Base-by-base conservation (phyloP, 345 rosid genomes). In the Nephelium lappaceum region DNA sequence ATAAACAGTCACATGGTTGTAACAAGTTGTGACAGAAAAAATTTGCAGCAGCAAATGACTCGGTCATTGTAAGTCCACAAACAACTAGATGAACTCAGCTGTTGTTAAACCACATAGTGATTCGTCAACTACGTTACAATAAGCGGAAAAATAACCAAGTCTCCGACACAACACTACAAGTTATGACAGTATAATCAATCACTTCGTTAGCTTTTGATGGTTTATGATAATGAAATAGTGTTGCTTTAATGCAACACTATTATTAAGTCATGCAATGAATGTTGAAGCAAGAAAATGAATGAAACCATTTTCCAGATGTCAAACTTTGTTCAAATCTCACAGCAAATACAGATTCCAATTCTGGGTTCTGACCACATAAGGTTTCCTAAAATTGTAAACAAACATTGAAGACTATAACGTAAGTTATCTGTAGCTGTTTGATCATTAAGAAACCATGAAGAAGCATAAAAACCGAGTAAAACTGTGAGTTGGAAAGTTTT, bases 291-390 rank as follows among this genome's bases (percentile, higher is more conserved):
- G 24, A 58, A 21, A 8, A 49, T 51, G 57, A 51, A 51, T 5
- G 5, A 51, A 16, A 15, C 55, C 18, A 11, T 45, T 24, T 41
- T 0, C 25, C 3, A 62, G 19, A 42, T 42, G 0, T 19, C 51
- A 53, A 49, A 38, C 65, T 76, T 76, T 67, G 53, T 76, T 75
- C 79, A 38, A 7, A 19, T 23, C 1, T 61, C 25, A 38, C 1
- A 16, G 25, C 39, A 51, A 51, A 24, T 6, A 53, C 2, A 23
- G 15, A 53, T 24, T 21, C 8, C 58, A 43, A 2, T 66, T 66
- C 69, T 1, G 24, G 39, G 5, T n/a, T 18, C 39, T 31, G 27
- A n/a, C 39, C 51, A 66, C 11, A 18, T 3, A 62, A 19, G 27
- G 23, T 53, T 55, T 11, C 36, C 47, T 31, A 31, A 45, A 27